Percentiles rank a stretch among this genome's conserved stretches.
These are phyloP conservation scores for Metschnikowia lunata DNA, from an alignment of 805 yeast genomes.

Conservation along the genomic window DNA sequence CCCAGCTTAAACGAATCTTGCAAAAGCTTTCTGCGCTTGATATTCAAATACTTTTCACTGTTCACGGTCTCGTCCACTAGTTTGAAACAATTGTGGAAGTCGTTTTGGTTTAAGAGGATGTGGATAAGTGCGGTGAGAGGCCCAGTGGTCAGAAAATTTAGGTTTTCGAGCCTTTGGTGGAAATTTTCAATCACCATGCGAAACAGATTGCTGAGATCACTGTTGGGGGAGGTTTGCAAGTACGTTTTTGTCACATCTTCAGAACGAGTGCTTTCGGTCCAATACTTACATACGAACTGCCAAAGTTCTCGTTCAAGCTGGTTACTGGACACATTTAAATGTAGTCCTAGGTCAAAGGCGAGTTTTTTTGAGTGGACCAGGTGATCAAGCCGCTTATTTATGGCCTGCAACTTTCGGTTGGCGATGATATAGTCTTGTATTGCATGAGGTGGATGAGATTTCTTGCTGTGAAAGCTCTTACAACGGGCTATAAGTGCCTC, in stretches of 20 bases:
- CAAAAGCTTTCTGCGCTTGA: not conserved
- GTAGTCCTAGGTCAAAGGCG: slow-evolving; percentile 6
- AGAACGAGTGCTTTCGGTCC: slow-evolving; percentile 9
- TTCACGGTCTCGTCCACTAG: slow-evolving; percentile 11
- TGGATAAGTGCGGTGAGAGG: slow-evolving; percentile 8
- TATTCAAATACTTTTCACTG: not conserved
- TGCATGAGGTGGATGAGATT: slow-evolving; percentile 3
- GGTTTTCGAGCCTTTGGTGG: not conserved
- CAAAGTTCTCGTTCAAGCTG: slow-evolving; percentile 16
- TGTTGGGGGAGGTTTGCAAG: slow-evolving; percentile 4
- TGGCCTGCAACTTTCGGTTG: slow-evolving; percentile 13
- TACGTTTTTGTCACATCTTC: slow-evolving; percentile 11
- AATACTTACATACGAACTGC: slow-evolving; percentile 11
- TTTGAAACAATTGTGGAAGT: slow-evolving; percentile 15
- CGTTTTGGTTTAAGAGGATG: slow-evolving; percentile 10
- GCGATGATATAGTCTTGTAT: slow-evolving; percentile 15
- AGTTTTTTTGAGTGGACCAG: not conserved
- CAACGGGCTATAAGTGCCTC: slow-evolving; percentile 13
- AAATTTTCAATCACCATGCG: slow-evolving; percentile 10
- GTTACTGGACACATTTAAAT: slow-evolving; percentile 10
- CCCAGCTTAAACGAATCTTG: not conserved
- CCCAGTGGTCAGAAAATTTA: not conserved
- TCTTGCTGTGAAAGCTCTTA: slow-evolving; percentile 4
- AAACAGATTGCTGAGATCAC: slow-evolving; percentile 9
- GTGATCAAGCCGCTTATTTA: slow-evolving; percentile 5